Conservation (phyloP, 345 rosid species). For the Acer saccharum region DNA sequence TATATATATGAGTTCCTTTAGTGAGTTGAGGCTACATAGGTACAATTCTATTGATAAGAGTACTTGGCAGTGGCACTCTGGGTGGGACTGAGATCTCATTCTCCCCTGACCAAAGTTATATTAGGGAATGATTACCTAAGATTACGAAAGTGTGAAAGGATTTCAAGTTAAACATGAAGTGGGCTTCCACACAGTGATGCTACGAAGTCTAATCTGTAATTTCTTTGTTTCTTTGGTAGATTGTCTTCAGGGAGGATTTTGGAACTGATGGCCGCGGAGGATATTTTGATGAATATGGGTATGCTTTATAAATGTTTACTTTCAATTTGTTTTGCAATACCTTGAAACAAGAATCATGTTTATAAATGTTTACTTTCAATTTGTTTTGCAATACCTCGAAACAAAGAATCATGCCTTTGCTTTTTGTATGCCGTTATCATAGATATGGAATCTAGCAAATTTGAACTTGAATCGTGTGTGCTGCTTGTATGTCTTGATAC, state of each 20-base stretch:
- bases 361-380: not conserved
- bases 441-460: not conserved
- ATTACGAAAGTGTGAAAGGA: not conserved
- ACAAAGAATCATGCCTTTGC: not conserved
- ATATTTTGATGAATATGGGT: conserved; percentile 99
- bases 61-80: not conserved
- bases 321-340: conserved; percentile 1
- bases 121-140: not conserved
- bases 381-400: conserved; percentile 4
- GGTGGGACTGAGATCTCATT: conserved; percentile 11
- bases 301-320: conserved; percentile 23
- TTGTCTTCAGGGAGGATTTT: conserved; percentile 97
- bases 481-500: not conserved
- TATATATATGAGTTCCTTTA: not conserved
- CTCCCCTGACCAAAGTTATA: not conserved
- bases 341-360: not conserved
- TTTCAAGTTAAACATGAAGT: not conserved
- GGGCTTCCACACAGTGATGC: not conserved
- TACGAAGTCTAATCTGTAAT: not conserved
- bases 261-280: conserved; percentile 99
- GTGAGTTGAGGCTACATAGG: conserved; percentile 2
- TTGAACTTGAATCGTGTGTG: not conserved
- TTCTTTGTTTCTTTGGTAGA: conserved; percentile 45
- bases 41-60: not conserved
- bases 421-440: not conserved